Percentiles rank a stretch among this genome's conserved stretches.
phyloP scores from a whole-genome alignment of 441 rosid species.

The Rhodomyrtus psidioides region DNA sequence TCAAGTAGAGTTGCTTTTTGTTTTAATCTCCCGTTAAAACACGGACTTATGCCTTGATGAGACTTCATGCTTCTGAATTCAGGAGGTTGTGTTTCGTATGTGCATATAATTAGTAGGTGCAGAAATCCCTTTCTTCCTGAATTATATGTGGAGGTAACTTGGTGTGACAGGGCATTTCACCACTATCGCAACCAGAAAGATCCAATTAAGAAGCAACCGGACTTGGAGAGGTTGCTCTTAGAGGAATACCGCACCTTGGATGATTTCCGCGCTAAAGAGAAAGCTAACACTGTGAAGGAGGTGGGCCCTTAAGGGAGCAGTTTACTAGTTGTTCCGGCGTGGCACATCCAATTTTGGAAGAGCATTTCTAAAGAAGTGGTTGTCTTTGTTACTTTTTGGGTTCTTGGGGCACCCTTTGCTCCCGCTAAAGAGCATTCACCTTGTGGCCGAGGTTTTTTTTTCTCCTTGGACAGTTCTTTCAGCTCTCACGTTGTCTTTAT shows the following conservation, averaged over 20 bases:
- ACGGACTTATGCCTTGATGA: not conserved
- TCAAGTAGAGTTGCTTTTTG: not conserved
- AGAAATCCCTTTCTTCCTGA: not conserved
- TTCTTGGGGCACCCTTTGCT: not conserved
- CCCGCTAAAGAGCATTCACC: conserved; percentile 7
- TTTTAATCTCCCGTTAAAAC: not conserved
- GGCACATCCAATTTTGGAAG: conserved; percentile 31
- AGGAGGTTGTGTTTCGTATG: not conserved
- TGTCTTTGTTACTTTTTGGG: conserved; percentile 16
- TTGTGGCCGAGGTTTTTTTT: not conserved
- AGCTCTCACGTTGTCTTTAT: not conserved
- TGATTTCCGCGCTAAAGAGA: conserved; percentile 66
- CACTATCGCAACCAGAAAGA: conserved; percentile 54
- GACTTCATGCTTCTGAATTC: not conserved
- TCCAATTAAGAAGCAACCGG: conserved; percentile 57
- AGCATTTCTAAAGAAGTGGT: conserved; percentile 3
- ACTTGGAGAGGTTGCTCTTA: conserved; percentile 65
- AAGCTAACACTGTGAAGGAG: conserved; percentile 19
- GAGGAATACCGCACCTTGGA: conserved; percentile 61
- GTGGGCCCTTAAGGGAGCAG: conserved; percentile 19
- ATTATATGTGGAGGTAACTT: not conserved
- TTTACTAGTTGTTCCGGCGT: not conserved
- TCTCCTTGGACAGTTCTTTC: not conserved
- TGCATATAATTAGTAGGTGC: not conserved
- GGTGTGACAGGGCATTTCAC: conserved; percentile 81